Evolutionary conservation across 2,329 filamentous ascomycete genomes (phyloP).

Genomic region (Capronia americana): DNA sequence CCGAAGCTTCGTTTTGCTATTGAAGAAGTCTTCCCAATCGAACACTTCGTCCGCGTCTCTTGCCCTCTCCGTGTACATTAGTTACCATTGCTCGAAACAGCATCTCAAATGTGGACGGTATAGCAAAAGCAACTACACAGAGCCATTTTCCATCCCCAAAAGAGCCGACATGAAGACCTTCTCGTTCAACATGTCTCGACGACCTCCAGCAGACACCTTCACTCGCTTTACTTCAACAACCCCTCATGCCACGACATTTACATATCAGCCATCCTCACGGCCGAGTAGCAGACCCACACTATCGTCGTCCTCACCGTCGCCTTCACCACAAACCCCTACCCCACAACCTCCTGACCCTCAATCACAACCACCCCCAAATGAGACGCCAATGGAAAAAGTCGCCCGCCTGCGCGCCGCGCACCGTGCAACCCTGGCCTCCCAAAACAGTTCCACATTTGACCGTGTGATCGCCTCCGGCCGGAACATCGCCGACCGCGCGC

Average conservation of each 20-base stretch:
- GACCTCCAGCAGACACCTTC: constrained; percentile 51
- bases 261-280: constrained; percentile 41
- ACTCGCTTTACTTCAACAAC: constrained; percentile 59
- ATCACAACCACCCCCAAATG: constrained; percentile 44
- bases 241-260: constrained; percentile 50
- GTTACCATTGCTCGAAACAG: not conserved
- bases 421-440: constrained; percentile 68
- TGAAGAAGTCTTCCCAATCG: not conserved
- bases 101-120: not conserved
- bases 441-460: constrained; percentile 64
- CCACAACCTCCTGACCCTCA: constrained; percentile 24
- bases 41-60: not conserved
- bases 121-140: constrained; percentile 4
- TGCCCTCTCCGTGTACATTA: constrained; percentile 9
- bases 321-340: constrained; percentile 29
- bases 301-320: constrained; percentile 29
- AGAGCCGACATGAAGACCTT: constrained; percentile 22
- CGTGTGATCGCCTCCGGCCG: constrained; percentile 60
- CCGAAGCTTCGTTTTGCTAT: constrained; percentile 10
- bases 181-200: constrained; percentile 45
- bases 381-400: constrained; percentile 74
- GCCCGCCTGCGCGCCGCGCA: constrained; percentile 71
- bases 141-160: constrained; percentile 6
- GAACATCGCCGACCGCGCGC: constrained; percentile 65
- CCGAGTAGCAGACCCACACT: constrained; percentile 25